A percentile compares a stretch with the other conserved stretches of the same genome.
Evolutionary conservation across 2,329 filamentous ascomycete genomes (phyloP).

Genomic region (Claviceps arundinis): DNA sequence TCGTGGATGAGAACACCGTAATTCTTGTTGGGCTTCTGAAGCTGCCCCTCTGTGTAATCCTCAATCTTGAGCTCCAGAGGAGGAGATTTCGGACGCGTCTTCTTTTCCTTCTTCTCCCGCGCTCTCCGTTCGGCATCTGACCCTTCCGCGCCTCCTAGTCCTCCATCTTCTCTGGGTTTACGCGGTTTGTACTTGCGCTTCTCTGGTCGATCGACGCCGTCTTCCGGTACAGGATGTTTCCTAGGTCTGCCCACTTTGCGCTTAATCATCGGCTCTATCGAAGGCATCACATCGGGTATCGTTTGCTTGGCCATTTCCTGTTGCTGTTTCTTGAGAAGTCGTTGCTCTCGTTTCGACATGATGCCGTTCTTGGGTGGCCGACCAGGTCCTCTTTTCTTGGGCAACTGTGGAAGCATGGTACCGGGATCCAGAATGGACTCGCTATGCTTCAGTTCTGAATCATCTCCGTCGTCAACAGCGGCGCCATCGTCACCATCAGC

Average conservation of each 20-base stretch:
- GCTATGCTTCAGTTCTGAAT: constrained; percentile 11
- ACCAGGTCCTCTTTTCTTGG: constrained; percentile 64
- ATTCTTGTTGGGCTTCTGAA: constrained; percentile 49
- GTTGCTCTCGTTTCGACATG: constrained; percentile 66
- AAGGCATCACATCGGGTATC: constrained; percentile 29
- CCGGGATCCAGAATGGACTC: constrained; percentile 20
- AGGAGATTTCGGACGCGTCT: constrained; percentile 44
- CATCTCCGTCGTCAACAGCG: constrained; percentile 10
- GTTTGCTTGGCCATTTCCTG: constrained; percentile 37
- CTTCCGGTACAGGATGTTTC: constrained; percentile 48
- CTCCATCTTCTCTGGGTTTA: constrained; percentile 43
- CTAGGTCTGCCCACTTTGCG: constrained; percentile 52
- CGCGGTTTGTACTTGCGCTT: constrained; percentile 55
- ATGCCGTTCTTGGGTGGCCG: constrained; percentile 70
- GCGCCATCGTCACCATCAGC: constrained; percentile 11
- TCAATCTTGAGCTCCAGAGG: constrained; percentile 40
- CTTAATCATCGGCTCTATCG: constrained; percentile 40
- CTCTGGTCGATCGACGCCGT: constrained; percentile 39
- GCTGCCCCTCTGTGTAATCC: constrained; percentile 43
- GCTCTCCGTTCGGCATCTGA: constrained; percentile 42
- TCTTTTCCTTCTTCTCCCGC: constrained; percentile 48
- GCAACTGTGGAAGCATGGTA: constrained; percentile 29
- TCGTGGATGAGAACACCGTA: constrained; percentile 49
- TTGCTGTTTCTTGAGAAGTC: constrained; percentile 45
- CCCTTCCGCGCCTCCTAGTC: constrained; percentile 28